Conservation (phyloP, 805 yeast species). For the Teunomyces cretensis region DNA sequence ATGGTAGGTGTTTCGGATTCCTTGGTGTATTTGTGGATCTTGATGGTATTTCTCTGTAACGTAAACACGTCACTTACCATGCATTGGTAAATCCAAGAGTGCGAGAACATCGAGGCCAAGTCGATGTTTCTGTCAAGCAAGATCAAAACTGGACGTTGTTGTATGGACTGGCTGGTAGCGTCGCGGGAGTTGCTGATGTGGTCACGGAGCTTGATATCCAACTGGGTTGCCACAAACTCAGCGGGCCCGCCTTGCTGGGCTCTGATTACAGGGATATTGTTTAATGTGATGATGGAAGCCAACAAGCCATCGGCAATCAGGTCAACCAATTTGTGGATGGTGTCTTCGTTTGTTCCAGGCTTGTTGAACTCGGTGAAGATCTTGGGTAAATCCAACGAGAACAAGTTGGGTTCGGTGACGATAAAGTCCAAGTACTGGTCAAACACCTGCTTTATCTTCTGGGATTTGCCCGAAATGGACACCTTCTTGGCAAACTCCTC, state of each 20-base stretch:
- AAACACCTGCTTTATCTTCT: slow-evolving; percentile 78
- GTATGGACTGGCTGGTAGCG: slow-evolving; percentile 19
- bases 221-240: slow-evolving; percentile 83
- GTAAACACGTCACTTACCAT: slow-evolving; percentile 91
- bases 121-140: slow-evolving; percentile 87
- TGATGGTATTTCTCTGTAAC: slow-evolving; percentile 78
- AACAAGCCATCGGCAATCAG: slow-evolving; percentile 77
- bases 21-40: slow-evolving; percentile 43
- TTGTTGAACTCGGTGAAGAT: slow-evolving; percentile 69
- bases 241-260: slow-evolving; percentile 94
- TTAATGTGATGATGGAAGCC: slow-evolving; percentile 73
- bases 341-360: slow-evolving; percentile 72
- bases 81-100: slow-evolving; percentile 97
- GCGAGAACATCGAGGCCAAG: slow-evolving; percentile 90
- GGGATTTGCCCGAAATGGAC: slow-evolving; percentile 67
- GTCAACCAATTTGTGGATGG: slow-evolving; percentile 67
- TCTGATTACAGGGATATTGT: slow-evolving; percentile 83
- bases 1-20: slow-evolving; percentile 31
- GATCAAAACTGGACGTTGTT: slow-evolving; percentile 73
- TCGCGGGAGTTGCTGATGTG: slow-evolving; percentile 69
- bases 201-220: slow-evolving; percentile 83
- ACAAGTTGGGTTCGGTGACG: slow-evolving; percentile 90
- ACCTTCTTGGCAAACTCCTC: slow-evolving; percentile 88
- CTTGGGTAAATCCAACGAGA: slow-evolving; percentile 67
- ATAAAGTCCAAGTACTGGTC: slow-evolving; percentile 92